Evolutionary conservation across 176 grass and related monocot genomes (phyloP), one percentile per base, ranked within the genome.

Genomic region (maize (Zea mays)): DNA sequence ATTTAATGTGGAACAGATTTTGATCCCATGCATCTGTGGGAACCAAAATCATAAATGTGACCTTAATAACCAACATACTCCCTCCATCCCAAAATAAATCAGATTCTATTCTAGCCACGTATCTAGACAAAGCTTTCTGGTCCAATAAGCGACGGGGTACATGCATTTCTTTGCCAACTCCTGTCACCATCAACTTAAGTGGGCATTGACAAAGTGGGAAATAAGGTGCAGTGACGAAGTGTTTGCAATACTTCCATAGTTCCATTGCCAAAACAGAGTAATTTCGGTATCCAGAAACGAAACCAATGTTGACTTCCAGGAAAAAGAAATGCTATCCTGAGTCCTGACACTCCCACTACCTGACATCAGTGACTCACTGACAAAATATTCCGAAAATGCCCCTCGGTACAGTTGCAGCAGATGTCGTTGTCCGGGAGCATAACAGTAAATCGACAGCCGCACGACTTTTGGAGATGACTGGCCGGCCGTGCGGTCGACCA

Each of bases 401-500:
- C 75, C 37, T 64, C 9, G 9, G 9, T 20, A 20, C 48, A 12
- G 49, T 14, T 3, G 45, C 9, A 3, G 68, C 7, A 62, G 35
- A 43, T 2, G 64, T 60, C 74, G 13, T 15, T 71, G 64, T 69
- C 64, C 14, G 34, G 9, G 62, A 41, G 55, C 47, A 78, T 50
- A 71, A 71, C 45, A 54, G 74, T 78, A 84, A 71, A 78, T 71
- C 7, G 36, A 35, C 56, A 71, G 15, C 1, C 5, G 54, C 52
- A 41, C 52, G 48, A 51, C 65, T 58, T 84, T 84, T 76, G 6
- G 8, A 8, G 74, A 33, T 15, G 43, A 76, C 64, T 69, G 81
- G 69, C 62, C 27, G 71, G 54, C 72, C 64, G 21, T 38, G 50
- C 52, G 27, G 62, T 62, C 54, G 56, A 70, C 43, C 33, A 77